Percentiles rank a stretch among this genome's conserved stretches.
Conservation (phyloP, 495 filamentous ascomycete species). For the Aspergillus olivimuriae region DNA sequence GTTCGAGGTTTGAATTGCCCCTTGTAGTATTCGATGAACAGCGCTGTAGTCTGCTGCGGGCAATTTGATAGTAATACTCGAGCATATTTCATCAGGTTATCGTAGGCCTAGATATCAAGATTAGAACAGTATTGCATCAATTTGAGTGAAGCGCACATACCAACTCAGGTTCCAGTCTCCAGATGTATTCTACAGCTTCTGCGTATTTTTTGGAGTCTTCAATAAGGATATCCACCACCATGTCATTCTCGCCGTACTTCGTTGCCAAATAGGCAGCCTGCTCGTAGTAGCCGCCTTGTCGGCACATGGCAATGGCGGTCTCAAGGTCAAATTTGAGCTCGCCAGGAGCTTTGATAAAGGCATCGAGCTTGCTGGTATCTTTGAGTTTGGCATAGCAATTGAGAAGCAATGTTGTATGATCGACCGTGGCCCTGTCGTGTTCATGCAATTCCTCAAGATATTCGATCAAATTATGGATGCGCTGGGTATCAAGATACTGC, state of each 20-base stretch:
- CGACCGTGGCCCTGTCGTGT: slow-evolving; percentile 86
- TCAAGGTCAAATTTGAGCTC: slow-evolving; percentile 96
- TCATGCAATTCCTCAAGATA: slow-evolving; percentile 96
- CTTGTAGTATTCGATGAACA: slow-evolving; percentile 93
- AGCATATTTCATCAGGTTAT: slow-evolving; percentile 91
- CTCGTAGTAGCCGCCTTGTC: slow-evolving; percentile 95
- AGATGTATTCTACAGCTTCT: slow-evolving; percentile 87
- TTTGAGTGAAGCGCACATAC: slow-evolving; percentile 55
- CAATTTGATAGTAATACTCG: slow-evolving; percentile 83
- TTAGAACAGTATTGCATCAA: not conserved
- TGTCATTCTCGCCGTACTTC: slow-evolving; percentile 87
- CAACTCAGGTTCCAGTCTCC: slow-evolving; percentile 73
- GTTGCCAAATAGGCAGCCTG: slow-evolving; percentile 94
- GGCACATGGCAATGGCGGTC: slow-evolving; percentile 95
- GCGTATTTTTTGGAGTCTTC: slow-evolving; percentile 87
- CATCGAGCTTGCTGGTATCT: slow-evolving; percentile 89
- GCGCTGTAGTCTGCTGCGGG: slow-evolving; percentile 65
- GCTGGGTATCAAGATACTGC: slow-evolving; percentile 87
- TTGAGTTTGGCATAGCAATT: slow-evolving; percentile 98
- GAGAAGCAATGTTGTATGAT: slow-evolving; percentile 88
- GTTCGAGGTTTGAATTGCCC: slow-evolving; percentile 72
- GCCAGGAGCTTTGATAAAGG: slow-evolving; percentile 91
- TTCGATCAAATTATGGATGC: slow-evolving; percentile 95
- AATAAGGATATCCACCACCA: slow-evolving; percentile 91
- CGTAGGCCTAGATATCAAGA: slow-evolving; percentile 59